Conservation (phyloP, 2,329 filamentous ascomycete genomes). For the Colletotrichum chrysophilum region DNA sequence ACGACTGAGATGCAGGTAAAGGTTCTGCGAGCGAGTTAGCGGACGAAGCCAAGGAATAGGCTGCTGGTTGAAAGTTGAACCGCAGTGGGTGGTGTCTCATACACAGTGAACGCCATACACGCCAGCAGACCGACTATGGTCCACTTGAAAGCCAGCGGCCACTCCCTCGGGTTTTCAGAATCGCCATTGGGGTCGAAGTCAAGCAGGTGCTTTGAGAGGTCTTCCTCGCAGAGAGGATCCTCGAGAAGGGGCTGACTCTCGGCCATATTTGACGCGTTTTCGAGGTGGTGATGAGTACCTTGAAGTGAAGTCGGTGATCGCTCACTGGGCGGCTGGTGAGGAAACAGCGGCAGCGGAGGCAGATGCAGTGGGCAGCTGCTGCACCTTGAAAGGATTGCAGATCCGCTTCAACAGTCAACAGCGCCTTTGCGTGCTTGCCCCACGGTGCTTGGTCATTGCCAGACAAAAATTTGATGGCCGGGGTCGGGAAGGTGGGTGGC, state of each 20-base stretch:
- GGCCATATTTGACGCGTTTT: neutral
- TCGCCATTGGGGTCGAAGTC: constrained; percentile 25
- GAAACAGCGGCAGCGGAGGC: neutral
- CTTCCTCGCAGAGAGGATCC: constrained; percentile 14
- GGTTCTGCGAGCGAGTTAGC: constrained; percentile 41
- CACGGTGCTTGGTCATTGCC: neutral
- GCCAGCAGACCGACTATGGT: constrained; percentile 56
- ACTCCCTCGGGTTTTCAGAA: constrained; percentile 53
- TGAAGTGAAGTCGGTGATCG: neutral
- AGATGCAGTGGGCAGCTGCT: neutral
- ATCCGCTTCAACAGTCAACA: neutral
- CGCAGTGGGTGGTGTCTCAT: constrained; percentile 25
- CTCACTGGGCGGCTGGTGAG: neutral
- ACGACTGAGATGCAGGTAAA: constrained; percentile 63
- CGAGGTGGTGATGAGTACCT: neutral
- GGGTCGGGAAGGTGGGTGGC: neutral
- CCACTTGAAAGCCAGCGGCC: constrained; percentile 58
- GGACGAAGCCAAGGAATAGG: neutral
- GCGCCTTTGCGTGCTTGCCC: constrained; percentile 14
- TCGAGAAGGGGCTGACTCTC: constrained; percentile 16
- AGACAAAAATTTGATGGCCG: neutral
- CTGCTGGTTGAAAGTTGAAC: neutral
- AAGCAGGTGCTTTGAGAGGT: constrained; percentile 12
- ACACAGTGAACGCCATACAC: constrained; percentile 63
- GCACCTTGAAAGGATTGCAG: neutral